Evolutionary conservation across 192 early-diverging fungal species (phyloP).

Genomic region (Coemansia sp.): DNA sequence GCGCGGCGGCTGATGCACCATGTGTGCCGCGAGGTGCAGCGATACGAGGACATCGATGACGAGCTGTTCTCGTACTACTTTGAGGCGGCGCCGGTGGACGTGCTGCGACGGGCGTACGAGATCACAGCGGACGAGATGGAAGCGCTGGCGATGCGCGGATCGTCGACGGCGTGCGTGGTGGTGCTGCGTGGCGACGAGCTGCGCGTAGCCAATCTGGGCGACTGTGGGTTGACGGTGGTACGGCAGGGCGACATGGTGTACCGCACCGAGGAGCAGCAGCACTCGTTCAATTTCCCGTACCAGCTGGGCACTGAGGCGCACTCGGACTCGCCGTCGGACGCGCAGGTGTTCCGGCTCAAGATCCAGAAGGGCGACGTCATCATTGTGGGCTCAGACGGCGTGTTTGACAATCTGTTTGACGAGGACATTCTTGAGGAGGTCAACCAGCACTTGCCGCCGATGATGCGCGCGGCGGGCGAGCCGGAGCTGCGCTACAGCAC

Average conservation of each 20-base stretch:
- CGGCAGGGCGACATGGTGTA: conserved; percentile 85
- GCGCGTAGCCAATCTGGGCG: conserved; percentile 90
- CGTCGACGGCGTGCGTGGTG: conserved; percentile 84
- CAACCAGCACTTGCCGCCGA: conserved; percentile 41
- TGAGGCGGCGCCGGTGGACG: conserved; percentile 73
- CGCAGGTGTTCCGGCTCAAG: conserved; percentile 78
- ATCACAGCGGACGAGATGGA: conserved; percentile 67
- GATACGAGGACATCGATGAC: conserved; percentile 77
- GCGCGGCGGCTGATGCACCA: conserved; percentile 95
- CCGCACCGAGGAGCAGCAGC: conserved; percentile 94
- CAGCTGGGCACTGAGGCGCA: conserved; percentile 85
- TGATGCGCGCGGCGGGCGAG: conserved; percentile 35
- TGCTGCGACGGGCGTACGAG: conserved; percentile 77
- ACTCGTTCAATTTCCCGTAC: conserved; percentile 98
- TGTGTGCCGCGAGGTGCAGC: conserved; percentile 73
- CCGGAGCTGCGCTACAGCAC: conserved; percentile 49
- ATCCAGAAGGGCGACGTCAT: conserved; percentile 90
- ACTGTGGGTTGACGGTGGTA: conserved; percentile 87
- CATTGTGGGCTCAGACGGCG: conserved; percentile 86
- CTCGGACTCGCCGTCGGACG: conserved; percentile 76
- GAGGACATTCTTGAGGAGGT: conserved; percentile 94
- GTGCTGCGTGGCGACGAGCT: conserved; percentile 88
- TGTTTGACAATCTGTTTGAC: conserved; percentile 98
- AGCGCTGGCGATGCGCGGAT: conserved; percentile 71
- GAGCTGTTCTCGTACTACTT: conserved; percentile 76